Evolutionary conservation across 768 basidiomycete genomes (phyloP), one percentile per base, ranked within the genome.

Genomic region (Gloeostereum incarnatum): DNA sequence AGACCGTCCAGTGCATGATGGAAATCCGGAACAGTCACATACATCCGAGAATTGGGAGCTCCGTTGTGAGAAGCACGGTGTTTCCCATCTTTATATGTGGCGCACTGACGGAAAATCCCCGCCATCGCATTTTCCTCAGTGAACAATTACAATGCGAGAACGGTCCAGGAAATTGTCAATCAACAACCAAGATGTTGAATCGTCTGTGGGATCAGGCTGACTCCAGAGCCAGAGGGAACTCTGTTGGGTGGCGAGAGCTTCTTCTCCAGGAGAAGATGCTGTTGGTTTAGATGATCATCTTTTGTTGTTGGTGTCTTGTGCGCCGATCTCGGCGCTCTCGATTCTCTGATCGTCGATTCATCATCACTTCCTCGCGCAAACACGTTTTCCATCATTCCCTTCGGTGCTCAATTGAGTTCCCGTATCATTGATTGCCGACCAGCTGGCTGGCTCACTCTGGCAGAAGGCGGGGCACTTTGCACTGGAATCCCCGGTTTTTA

Each of bases 61-160:
- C 71, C 10, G 79, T 88, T 19, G 70, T 86, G 40, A 68, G 84
- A 26, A 84, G 79, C 58, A 85, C 84, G 19, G 82, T 88, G 47
- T 86, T 88, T 49, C 72, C 74, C 31, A 76, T 85, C 42, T 86
- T 79, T 50, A 69, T 90, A 36, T 74, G 74, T 43, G 84, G 84
- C 1, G 76, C 71, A 45, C 68, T 88, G 36, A 77, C 81, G 44
- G 74, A 78, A 51, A 61, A 73, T 36, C 42, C 24, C 3, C 38
- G 38, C 1, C 59, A 76, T 43, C 69, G 68, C 36, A 29, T 43
- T 2, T 61, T 65, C 44, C 60, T 88, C 10, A 45, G 58, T 18
- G 46, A 48, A 7, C 58, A 69, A 31, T 61, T 90, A 30, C 50
- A 65, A 38, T 67, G 68, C 38, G 73, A 78, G 49, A 63, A 65